Conservation (phyloP, 371 early-diverging fungal genomes). For the Capillidium rhysosporum region DNA sequence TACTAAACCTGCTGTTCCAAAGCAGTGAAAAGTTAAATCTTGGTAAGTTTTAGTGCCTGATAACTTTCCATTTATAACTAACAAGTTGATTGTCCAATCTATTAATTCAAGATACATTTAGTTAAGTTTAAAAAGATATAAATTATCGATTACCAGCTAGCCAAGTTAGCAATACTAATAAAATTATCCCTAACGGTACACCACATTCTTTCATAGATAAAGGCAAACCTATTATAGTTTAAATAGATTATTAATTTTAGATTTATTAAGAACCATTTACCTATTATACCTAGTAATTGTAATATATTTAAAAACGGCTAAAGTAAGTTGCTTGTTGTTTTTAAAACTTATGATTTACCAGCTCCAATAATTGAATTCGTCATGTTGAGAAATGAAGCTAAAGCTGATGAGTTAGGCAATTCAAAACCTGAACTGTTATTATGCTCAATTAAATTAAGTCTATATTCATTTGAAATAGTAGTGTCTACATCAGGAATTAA, state of each 20-base stretch:
- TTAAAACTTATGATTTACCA: conserved; percentile 7
- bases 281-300: conserved; percentile 7
- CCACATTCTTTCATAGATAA: conserved; percentile 20
- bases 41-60: conserved; percentile 52
- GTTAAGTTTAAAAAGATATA: background rate
- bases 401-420: conserved; percentile 4
- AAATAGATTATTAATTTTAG: background rate
- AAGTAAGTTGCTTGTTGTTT: no score
- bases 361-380: conserved; percentile 13
- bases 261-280: background rate
- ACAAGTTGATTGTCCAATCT: conserved; percentile 57
- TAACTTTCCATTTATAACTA: conserved; percentile 44
- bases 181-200: conserved; percentile 33
- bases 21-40: conserved; percentile 47
- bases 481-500: no score
- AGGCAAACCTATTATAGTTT: conserved; percentile 12
- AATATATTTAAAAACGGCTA: background rate
- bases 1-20: conserved; percentile 44
- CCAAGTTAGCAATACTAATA: conserved; percentile 36
- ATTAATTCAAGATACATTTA: background rate
- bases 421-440: background rate
- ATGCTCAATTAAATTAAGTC: no score
- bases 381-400: conserved; percentile 9
- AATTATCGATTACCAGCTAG: conserved; percentile 26
- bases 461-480: no score